phyloP scores from a whole-genome alignment of 768 basidiomycete genomes.

The Mycena chlorophos region DNA sequence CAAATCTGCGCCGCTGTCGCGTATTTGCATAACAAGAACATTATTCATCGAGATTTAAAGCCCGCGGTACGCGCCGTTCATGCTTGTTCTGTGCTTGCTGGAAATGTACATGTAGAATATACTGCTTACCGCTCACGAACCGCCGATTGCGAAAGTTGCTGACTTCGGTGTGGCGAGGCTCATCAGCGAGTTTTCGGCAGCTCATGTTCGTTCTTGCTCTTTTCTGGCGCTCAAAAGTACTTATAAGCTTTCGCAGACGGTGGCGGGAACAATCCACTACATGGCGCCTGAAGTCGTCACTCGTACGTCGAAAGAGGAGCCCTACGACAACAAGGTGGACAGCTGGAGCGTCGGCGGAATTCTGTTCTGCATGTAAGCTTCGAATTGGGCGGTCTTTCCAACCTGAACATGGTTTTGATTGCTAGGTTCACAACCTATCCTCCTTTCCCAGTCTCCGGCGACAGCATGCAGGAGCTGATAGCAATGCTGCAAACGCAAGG shows the following conservation, averaged over 20 bases:
- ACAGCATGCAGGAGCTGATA: neutral
- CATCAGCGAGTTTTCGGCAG: conserved; percentile 31
- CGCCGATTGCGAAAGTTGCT: conserved; percentile 54
- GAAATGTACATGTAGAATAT: conserved; percentile 42
- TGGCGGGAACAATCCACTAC: conserved; percentile 66
- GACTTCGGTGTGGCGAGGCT: conserved; percentile 69
- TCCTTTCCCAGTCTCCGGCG: neutral
- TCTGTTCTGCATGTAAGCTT: conserved; percentile 59
- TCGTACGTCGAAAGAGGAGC: conserved; percentile 32
- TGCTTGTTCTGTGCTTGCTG: neutral
- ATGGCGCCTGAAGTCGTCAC: conserved; percentile 62
- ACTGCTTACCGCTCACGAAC: conserved; percentile 43
- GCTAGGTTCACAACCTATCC: conserved; percentile 12
- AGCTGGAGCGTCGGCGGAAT: conserved; percentile 68
- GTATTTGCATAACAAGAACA: conserved; percentile 33
- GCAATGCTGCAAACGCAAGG: neutral
- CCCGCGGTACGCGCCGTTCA: conserved; percentile 43
- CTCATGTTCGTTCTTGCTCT: conserved; percentile 32
- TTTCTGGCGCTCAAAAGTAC: neutral
- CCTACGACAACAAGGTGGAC: conserved; percentile 60
- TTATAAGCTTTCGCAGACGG: conserved; percentile 37
- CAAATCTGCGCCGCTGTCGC: conserved; percentile 61
- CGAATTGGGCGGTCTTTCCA: neutral
- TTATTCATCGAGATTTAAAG: conserved; percentile 75
- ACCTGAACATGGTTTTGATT: neutral